Base-by-base conservation (phyloP, 768 basidiomycete genomes). In the Lactarius akahatsu region DNA sequence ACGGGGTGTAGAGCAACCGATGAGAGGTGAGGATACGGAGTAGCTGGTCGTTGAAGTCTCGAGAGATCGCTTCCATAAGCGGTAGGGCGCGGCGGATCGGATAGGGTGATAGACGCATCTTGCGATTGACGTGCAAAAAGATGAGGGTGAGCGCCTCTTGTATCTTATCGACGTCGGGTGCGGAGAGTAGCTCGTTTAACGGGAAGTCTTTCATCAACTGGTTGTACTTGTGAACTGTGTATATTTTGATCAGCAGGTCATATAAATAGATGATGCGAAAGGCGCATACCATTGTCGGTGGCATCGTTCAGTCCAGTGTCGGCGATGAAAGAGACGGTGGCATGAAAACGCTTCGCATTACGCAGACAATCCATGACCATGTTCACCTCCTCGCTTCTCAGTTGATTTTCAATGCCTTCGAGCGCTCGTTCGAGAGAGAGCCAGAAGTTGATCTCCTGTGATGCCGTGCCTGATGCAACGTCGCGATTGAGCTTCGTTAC, bases 391-490 rank as follows among this genome's bases (percentile, higher is more conserved):
- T 98, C 96, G 68, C 92, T 93, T 69, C 89, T 83, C 66, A 99
- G 81, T 73, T 99, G 97, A 0, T 86, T 80, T 73, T 98, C 96
- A 73, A 98, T 98, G 0, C 86, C 90, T 73, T 98, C 97, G 69
- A 99, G 77, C 7, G 95, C 95, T 54, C 92, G 82, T 75, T 99
- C 97, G 76, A 99, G 83, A 75, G 90, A 92, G 28, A 98, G 81
- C 97, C 97, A 98, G 73, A 99, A 98, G 77, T 98, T 98, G 81
- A 99, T 95, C 76, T 98, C 97, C 74, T 99, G 97, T 0, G 94
- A 96, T 2, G 97, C 96, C 0, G 96, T 98, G 2, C 96, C 96
- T 5, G 92, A 92, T 0, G 88, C 82, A 38, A 98, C 96, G 72
- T 98, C 96, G 28, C 97, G 82, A 2, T 86, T 89, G n/a, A 99